Evolutionary conservation across 495 filamentous ascomycete genomes (phyloP).

Genomic region (Acidomyces sp.): DNA sequence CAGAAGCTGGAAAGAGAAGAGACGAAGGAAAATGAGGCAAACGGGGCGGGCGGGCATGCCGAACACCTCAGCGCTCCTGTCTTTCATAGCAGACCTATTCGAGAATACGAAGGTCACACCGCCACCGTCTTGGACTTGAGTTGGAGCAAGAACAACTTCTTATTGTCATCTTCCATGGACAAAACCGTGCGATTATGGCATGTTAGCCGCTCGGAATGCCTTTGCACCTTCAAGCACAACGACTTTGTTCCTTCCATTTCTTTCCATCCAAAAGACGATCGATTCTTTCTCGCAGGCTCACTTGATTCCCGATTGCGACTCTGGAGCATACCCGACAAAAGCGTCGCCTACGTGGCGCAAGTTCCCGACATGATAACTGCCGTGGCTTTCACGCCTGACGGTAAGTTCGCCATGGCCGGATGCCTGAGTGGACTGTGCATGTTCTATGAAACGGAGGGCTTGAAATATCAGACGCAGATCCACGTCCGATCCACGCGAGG

Average conservation of each 20-base stretch:
- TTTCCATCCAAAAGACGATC: conserved; percentile 89
- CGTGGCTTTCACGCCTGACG: conserved; percentile 86
- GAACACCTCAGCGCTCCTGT: conserved; percentile 71
- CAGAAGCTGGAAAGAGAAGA: conserved; percentile 57
- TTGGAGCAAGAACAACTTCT: conserved; percentile 99
- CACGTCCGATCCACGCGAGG: conserved; percentile 83
- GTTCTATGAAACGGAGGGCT: conserved; percentile 89
- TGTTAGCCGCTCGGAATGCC: conserved; percentile 66
- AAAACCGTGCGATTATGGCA: conserved; percentile 97
- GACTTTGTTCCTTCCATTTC: conserved; percentile 92
- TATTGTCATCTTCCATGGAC: conserved; percentile 95
- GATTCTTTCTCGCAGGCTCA: conserved; percentile 91
- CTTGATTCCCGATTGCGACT: conserved; percentile 82
- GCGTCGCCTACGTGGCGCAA: conserved; percentile 72
- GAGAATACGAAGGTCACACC: conserved; percentile 74
- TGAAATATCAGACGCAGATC: conserved; percentile 71
- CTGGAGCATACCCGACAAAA: conserved; percentile 97
- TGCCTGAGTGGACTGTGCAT: conserved; percentile 73
- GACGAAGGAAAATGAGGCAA: conserved; percentile 32
- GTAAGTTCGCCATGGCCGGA: conserved; percentile 78
- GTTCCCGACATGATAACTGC: conserved; percentile 85
- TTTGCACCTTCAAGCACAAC: conserved; percentile 92
- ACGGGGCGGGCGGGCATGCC: conserved; percentile 23
- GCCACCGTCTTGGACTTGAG: conserved; percentile 81
- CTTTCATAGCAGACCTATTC: conserved; percentile 64